Conservation (phyloP, 2,329 filamentous ascomycete species). For the Ophidiomyces ophidiicola region DNA sequence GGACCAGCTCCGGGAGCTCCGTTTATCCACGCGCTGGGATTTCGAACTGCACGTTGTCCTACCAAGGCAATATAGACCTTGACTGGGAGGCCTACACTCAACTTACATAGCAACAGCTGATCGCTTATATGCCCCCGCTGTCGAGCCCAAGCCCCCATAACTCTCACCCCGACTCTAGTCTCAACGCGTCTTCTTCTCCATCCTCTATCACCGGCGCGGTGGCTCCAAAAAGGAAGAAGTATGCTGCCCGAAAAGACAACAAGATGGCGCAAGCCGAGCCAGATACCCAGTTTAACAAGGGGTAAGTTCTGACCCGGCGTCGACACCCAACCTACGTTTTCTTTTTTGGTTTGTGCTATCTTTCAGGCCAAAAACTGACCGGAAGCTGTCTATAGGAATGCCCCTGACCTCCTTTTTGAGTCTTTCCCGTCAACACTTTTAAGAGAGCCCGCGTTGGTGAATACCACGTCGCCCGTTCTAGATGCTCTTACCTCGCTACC, state of each 20-base stretch:
- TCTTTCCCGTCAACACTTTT: slow-evolving; percentile 22
- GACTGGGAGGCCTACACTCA: no score
- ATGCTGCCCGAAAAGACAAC: slow-evolving; percentile 27
- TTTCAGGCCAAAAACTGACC: not conserved
- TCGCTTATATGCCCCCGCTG: slow-evolving; percentile 35
- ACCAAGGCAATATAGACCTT: no score
- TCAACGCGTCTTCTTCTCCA: slow-evolving; percentile 19
- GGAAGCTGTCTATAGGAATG: slow-evolving; percentile 16
- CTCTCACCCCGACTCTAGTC: slow-evolving; percentile 26
- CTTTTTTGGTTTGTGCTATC: not conserved
- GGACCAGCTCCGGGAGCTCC: not conserved
- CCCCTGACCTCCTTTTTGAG: slow-evolving; percentile 22
- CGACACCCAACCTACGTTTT: not conserved
- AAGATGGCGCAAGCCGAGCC: slow-evolving; percentile 25
- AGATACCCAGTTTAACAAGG: slow-evolving; percentile 25
- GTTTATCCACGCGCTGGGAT: no score
- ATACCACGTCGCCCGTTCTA: slow-evolving; percentile 29
- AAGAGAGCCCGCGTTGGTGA: slow-evolving; percentile 18
- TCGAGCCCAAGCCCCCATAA: slow-evolving; percentile 31
- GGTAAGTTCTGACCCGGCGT: no score
- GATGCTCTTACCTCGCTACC: slow-evolving; percentile 27
- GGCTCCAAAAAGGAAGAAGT: slow-evolving; percentile 28
- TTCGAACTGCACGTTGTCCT: no score
- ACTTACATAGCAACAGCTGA: no score
- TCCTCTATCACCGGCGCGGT: slow-evolving; percentile 12